Base-by-base conservation (phyloP, 345 rosid species). In the Arabis hirsuta region DNA sequence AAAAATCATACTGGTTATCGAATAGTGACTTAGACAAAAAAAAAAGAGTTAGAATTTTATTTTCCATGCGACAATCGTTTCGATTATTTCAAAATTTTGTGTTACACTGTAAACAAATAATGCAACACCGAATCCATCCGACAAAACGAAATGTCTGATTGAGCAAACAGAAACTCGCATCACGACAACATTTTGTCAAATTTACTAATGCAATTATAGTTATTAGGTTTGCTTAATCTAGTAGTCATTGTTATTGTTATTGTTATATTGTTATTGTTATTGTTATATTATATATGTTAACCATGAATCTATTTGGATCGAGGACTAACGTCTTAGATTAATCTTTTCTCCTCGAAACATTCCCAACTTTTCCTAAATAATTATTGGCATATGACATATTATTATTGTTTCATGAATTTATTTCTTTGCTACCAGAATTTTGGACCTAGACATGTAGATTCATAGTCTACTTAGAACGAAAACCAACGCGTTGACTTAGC, bases 121-220 rank as follows among this genome's bases (percentile, higher is more conserved):
- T 3, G 5, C 9, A 51, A 27, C 16, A 48, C 48, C 1, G 2
- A 9, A 50, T 51, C 50, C 50, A 24, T 24, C 59, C 38, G 59
- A 65, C 48, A 51, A 65, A 65, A 51, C 59, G 6, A 38, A 65
- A 38, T 52, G 59, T 38, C 13, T 50, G 13, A 64, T 48, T 24
- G 11, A 43, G 39, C 9, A 38, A 38, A 57, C 46, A 58, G 1
- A 38, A 29, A 27, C 22, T 27, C 41, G 53, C 67, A 45, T 29
- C 14, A 50, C 5, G 19, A 19, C 47, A 50, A 51, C 22, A 12
- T 20, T 12, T 65, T 50, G 36, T 55, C 31, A 26, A 27, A 42
- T 67, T 3, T 14, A 55, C 32, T 22, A 50, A 34, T 41, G 64
- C 38, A n/a, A 47, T 38, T 24, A 10, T 46, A 7, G 39, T 3